Base-by-base conservation (phyloP, 2,329 filamentous ascomycete species). In the Geoglossum cookeanum region DNA sequence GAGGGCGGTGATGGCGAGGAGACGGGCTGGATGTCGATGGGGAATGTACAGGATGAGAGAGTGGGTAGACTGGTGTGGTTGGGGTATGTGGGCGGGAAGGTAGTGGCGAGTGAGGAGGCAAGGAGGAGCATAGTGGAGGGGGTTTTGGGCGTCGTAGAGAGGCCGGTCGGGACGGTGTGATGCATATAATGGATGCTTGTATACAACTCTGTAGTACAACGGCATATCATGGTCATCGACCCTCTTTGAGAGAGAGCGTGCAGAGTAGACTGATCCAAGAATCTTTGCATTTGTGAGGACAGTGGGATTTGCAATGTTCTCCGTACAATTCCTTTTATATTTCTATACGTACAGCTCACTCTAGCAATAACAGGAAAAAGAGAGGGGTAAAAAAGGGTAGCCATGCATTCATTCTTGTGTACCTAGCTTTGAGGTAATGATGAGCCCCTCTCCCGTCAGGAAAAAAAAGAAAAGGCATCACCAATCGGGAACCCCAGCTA, bases 51-150 rank as follows among this genome's bases (percentile, higher is more conserved):
- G 0, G 92, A 97, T 65, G 86, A 92, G 72, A 75, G 91, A 57
- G 74, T 98, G 11, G 84, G 85, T 58, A 79, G 86, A 58, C 72
- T 91, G 59, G 72, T 97, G 27, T 97, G 91, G 91, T 71, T 96
- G 66, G 85, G 90, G 63, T 98, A 95, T 70, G 74, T 98, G 35
- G 87, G 81, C 3, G 92, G 92, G 0, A 85, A 80, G 68, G 88
- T 83, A 64, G 89, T 96, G 8, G 89, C 89, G 33, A 94, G 87
- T 61, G 88, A 95, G 68, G 75, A 78, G 2, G 87, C 89, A 15
- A 78, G 91, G 62, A 76, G 81, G 70, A 94, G 79, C 63, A 85
- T 98, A 55, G 85, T 94, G 3, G 81, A 94, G 53, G 92, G 92
- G 0, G 78, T 94, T 60, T 83, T 97, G 75, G 83, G 83, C 62